phyloP scores from a whole-genome alignment of 1,284 basidiomycete species.

The Coniferiporia sulphurascens region DNA sequence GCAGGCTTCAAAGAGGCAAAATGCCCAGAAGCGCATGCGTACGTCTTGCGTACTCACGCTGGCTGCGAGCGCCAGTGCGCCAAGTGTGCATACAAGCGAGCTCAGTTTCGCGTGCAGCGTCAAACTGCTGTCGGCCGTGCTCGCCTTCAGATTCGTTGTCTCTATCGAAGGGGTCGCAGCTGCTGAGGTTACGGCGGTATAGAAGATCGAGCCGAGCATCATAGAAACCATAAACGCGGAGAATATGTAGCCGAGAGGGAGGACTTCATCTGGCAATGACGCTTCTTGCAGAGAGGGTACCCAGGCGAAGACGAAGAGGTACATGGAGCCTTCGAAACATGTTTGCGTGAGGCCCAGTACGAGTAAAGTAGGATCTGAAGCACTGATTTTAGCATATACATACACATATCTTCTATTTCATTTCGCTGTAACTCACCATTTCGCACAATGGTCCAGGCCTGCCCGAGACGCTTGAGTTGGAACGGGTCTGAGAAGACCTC shows the following conservation, averaged over 20 bases:
- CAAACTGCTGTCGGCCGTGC: constrained; percentile 26
- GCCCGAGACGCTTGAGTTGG: constrained; percentile 47
- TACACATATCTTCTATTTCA: constrained; percentile 5
- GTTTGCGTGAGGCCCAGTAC: constrained; percentile 72
- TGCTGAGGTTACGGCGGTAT: constrained; percentile 33
- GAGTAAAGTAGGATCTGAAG: constrained; percentile 53
- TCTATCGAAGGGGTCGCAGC: constrained; percentile 13
- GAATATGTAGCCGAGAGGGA: constrained; percentile 73
- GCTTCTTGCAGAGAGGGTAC: constrained; percentile 66
- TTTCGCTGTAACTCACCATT: constrained; percentile 36
- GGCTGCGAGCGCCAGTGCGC: constrained; percentile 51
- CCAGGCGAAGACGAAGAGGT: constrained; percentile 79
- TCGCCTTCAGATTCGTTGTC: constrained; percentile 10
- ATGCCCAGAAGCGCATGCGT: constrained; percentile 60
- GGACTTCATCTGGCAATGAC: constrained; percentile 33
- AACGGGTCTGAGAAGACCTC: constrained; percentile 36
- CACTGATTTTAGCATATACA: constrained; percentile 10
- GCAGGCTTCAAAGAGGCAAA: constrained; percentile 69
- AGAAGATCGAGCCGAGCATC: constrained; percentile 72
- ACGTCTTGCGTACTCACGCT: constrained; percentile 46
- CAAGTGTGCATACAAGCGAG: constrained; percentile 54
- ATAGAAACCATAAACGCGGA: constrained; percentile 74
- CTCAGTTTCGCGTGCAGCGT: constrained; percentile 63
- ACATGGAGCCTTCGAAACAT: constrained; percentile 78
- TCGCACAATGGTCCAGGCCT: constrained; percentile 56